These are phyloP conservation scores for Talaromyces sp. DNA, from an alignment of 2,329 filamentous ascomycete genomes.

Conservation along the genomic window DNA sequence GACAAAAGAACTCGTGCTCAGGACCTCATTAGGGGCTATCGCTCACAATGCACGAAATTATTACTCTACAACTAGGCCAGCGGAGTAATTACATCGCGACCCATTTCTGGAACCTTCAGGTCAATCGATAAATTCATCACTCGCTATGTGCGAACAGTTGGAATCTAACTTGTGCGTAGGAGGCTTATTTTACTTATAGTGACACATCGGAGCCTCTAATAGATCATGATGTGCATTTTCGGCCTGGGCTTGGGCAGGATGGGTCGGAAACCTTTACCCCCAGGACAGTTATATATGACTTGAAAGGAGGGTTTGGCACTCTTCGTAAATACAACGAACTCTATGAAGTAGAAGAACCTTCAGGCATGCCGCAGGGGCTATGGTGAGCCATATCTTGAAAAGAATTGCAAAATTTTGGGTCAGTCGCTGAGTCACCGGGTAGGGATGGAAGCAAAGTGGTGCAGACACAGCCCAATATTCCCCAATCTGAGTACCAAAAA, in stretches of 20 bases:
- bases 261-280: constrained; percentile 89
- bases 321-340: constrained; percentile 82
- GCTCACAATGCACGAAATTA: constrained; percentile 76
- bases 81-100: constrained; percentile 89
- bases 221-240: constrained; percentile 84
- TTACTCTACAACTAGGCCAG: constrained; percentile 90
- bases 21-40: not conserved
- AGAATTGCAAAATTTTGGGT: not conserved
- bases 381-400: constrained; percentile 34
- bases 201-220: constrained; percentile 61
- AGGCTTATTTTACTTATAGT: constrained; percentile 93
- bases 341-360: constrained; percentile 57
- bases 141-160: constrained; percentile 1
- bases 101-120: constrained; percentile 97
- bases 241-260: constrained; percentile 73
- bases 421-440: not conserved
- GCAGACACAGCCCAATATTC: constrained; percentile 63
- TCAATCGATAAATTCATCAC: constrained; percentile 28
- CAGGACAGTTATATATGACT: constrained; percentile 85
- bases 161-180: constrained; percentile 46
- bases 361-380: constrained; percentile 30
- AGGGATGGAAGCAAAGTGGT: constrained; percentile 65
- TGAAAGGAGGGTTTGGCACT: constrained; percentile 89
- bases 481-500: constrained; percentile 69
- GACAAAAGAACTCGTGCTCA: not conserved